Base-by-base conservation (phyloP, 1,284 basidiomycete genomes). In the Austroboletus niveus region DNA sequence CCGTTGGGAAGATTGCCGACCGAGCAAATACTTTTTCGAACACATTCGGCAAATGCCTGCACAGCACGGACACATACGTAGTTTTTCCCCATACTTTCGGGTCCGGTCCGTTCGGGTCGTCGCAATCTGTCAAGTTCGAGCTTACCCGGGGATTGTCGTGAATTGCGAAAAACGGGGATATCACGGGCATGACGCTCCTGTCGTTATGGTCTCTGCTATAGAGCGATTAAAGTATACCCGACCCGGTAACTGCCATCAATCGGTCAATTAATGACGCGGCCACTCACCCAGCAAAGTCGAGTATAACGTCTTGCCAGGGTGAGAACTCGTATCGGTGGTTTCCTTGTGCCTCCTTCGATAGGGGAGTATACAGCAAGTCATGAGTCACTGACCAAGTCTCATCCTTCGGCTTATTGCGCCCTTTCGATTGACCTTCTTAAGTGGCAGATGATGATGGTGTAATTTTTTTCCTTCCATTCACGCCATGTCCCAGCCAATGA, bases 401-500 rank as follows among this genome's bases (percentile, higher is more conserved):
- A 46, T 17, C 35, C 11, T 44, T 29, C 27, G 27, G 27, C 32
- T 32, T 46, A 42, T 12, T 48, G 45, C n/a, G 44, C 38, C 35
- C 31, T 29, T 24, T 47, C 17, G 8, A 10, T 38, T 9, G 42
- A 20, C 49, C 45, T 52, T 55, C 27, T 29, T 29, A 62, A 61
- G 41, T 44, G 41, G 41, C 46, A 29, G n/a, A 38, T 31, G 32
- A 14, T 22, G 22, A 32, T 41, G 48, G 24, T 31, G 12, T n/a
- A 42, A 32, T 49, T 27, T 4, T 41, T 24, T 39, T 24, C 44
- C 29, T 36, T 8, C 6, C 27, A 29, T 29, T 9, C 42, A 38
- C 15, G 47, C 50, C 42, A 65, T 65, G 66, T 68, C 73, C 48
- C 69, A 73, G 49, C 80, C 82, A 17, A 66, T 72, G 29, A 84